Conservation (phyloP, 305 asterid species). For the Fraxinus albicans region DNA sequence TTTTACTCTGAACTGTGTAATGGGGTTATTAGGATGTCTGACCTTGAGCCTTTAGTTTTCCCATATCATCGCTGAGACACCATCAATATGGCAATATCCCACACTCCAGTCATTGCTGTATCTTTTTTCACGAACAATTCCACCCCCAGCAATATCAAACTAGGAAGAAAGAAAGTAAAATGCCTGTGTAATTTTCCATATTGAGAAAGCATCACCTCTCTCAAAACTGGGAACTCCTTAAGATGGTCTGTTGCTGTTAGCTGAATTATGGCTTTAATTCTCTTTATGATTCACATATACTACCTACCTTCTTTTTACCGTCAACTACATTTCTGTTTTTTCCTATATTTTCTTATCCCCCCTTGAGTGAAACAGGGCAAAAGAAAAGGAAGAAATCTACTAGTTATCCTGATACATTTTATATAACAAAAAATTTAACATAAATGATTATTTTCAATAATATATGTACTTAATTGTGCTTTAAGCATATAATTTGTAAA, state of each 20-base stretch:
- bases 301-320: not conserved
- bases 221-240: not conserved
- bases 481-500: not conserved
- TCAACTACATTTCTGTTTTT: not conserved
- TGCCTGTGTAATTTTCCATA: not conserved
- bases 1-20: not conserved
- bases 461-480: not conserved
- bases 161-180: not conserved
- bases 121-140: not conserved
- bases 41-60: not conserved
- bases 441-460: not conserved
- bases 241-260: not conserved
- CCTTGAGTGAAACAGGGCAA: not conserved
- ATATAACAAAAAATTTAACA: not conserved
- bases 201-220: not conserved
- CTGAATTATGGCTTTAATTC: not conserved
- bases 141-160: not conserved
- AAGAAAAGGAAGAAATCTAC: not conserved
- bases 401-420: not conserved
- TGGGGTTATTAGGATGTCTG: not conserved
- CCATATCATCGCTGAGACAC: not conserved
- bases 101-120: not conserved
- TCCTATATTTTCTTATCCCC: not conserved
- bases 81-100: not conserved
- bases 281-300: not conserved